Evolutionary conservation across 805 yeast genomes (phyloP), one percentile per base, ranked within the genome.

Genomic region (Yamadazyma nakazawae): DNA sequence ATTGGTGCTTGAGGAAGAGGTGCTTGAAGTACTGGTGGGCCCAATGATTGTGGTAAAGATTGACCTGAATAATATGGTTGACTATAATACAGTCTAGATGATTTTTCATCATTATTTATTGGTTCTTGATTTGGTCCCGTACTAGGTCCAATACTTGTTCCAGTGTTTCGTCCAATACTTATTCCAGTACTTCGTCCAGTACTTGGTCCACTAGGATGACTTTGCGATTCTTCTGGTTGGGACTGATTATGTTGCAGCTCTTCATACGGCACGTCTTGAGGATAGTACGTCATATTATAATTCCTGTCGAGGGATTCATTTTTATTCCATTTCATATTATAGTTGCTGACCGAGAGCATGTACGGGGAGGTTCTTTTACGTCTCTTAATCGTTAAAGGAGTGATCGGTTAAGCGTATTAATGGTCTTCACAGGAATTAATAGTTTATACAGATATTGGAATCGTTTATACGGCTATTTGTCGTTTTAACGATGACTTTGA

Each of bases 231-330:
- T 5, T 28, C 19, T 34, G 37, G 5, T 6, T n/a, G 37, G 17
- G 17, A 10, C 25, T 25, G 30, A 3, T 19, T 11, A n/a, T 12
- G 16, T 26, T 38, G 30, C 5, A 10, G 24, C 13, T 36, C 39
- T 3, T 38, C 41, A 14, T 38, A 38, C 16, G 34, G 41, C 7
- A 38, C 34, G 13, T 38, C 41, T 10, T 12, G 13, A 13, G 17
- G 30, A 26, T 38, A 26, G 21, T 38, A 38, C 10, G 41, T 26
- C 41, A 38, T 25, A n/a, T 12, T 38, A 26, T 38, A 38, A 26
- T 38, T 38, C 41, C 41, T 38, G 16, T 38, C 41, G 16, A 38
- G 41, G 41, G 32, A 11, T 38, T 38, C 41, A 38, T 38, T 38
- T 38, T 38, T 38, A 16, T 25, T 38, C 41, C 41, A 38, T 38